Conservation (phyloP, 345 rosid genomes). For the Brassica juncea region DNA sequence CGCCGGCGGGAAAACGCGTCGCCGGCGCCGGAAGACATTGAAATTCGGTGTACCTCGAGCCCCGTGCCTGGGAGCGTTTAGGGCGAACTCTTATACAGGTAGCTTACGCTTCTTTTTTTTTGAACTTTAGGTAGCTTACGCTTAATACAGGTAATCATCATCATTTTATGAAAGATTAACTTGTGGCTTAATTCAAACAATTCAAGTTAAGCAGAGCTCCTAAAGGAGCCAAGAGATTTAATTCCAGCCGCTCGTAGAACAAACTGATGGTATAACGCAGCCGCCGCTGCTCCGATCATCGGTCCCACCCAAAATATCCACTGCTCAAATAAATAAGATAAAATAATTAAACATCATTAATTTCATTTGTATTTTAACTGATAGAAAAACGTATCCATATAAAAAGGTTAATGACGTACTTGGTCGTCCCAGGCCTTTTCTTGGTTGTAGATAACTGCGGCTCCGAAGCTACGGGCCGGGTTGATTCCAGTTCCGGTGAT, state of each 20-base stretch:
- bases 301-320: conserved; percentile 99
- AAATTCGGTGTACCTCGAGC: too few species aligned
- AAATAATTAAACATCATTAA: background rate
- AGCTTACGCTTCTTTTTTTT: background rate
- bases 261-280: conserved; percentile 78
- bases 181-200: conserved; percentile 11
- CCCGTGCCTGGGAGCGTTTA: too few species aligned
- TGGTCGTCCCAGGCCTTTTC: conserved; percentile 93
- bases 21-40: too few species aligned
- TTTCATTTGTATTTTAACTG: background rate
- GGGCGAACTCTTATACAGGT: too few species aligned
- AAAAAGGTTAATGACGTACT: conserved; percentile 37
- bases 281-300: conserved; percentile 74
- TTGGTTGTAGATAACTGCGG: conserved; percentile 79
- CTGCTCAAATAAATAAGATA: conserved; percentile 35
- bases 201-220: conserved; percentile 63
- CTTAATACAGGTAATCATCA: conserved; percentile 8
- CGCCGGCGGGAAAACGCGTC: too few species aligned
- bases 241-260: conserved; percentile 78
- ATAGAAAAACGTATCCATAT: background rate
- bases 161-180: conserved; percentile 18
- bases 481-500: conserved; percentile 93
- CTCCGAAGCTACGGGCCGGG: conserved; percentile 97
- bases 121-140: background rate
- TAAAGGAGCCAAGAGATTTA: conserved; percentile 81